Base-by-base conservation (phyloP, 805 yeast genomes). In the Metschnikowia corniflorae region DNA sequence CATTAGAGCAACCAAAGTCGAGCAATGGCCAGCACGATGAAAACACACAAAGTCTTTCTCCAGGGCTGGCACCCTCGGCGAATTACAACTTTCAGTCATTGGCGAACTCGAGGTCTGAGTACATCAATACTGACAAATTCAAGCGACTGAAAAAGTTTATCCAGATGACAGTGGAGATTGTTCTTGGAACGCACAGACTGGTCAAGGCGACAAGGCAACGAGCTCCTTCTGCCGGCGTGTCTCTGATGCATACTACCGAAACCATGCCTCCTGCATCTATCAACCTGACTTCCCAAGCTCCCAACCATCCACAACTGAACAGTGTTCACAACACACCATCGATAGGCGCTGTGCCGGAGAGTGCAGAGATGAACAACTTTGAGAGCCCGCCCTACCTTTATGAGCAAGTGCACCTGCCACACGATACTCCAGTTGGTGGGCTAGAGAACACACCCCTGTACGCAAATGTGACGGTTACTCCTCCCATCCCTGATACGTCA, bases 41-140 rank as follows among this genome's bases (percentile, higher is more conserved):
- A 6, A 23, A 27, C 13, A 15, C 34, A 13, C 37, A 19, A 31
- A 34, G 38, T 12, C 27, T 43, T 5, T 43, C 47, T 7, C 47
- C 43, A 13, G 40, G 37, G 5, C 44, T 36, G 7, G 22, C 35
- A 6, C n/a, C 37, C 16, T 33, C 43, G 3, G 36, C 39, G 29
- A 60, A 55, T 31, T 63, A 58, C 46, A 36, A 44, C 43, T 37
- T 42, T 49, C 44, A 50, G 40, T 30, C 50, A 26, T 33, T 37
- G 14, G 42, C 45, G 19, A 68, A 55, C 28, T 56, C 55, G 24
- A 47, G 70, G 25, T 54, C 63, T 6, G 58, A 55, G 13, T 79
- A 82, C 58, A 73, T 86, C 37, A 87, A 88, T 55, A 91, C 91
- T 4, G 96, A 87, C 60, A 75, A 74, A 50, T 68, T 82, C 52